Conservation (phyloP, 352 stramenopile genomes). For the Pythium aquatile region DNA sequence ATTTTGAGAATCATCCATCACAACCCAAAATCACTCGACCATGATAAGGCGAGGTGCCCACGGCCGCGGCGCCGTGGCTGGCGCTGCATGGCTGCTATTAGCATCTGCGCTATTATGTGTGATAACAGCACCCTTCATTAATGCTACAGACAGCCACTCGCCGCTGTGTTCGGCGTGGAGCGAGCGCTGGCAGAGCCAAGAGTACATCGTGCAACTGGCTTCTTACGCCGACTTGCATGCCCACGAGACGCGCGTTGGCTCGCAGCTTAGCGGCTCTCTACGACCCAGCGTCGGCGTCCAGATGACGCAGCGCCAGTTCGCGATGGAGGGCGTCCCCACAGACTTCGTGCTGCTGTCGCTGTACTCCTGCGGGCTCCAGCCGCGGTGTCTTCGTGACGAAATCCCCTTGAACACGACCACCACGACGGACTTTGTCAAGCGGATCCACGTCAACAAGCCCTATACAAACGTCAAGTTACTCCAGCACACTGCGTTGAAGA, state of each 20-base stretch:
- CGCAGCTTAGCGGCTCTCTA: constrained; percentile 5
- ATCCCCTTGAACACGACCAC: neutral
- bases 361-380: constrained; percentile 43
- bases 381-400: neutral
- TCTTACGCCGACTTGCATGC: constrained; percentile 17
- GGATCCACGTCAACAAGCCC: constrained; percentile 45
- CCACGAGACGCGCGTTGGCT: constrained; percentile 17
- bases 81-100: neutral
- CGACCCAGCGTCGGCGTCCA: constrained; percentile 17
- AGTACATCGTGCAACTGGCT: constrained; percentile 24
- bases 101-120: neutral
- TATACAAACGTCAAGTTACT: constrained; percentile 43
- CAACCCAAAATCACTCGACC: neutral
- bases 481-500: constrained; percentile 1
- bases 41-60: neutral
- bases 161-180: constrained; percentile 15
- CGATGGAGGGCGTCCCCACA: constrained; percentile 38
- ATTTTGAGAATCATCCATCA: neutral
- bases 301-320: constrained; percentile 29
- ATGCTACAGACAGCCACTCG: constrained; percentile 2
- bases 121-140: neutral
- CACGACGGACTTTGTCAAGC: constrained; percentile 21
- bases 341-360: constrained; percentile 64
- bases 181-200: constrained; percentile 8
- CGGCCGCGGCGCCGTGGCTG: neutral